Evolutionary conservation across 495 filamentous ascomycete genomes (phyloP).

Genomic region (Elaphomyces granulatus): DNA sequence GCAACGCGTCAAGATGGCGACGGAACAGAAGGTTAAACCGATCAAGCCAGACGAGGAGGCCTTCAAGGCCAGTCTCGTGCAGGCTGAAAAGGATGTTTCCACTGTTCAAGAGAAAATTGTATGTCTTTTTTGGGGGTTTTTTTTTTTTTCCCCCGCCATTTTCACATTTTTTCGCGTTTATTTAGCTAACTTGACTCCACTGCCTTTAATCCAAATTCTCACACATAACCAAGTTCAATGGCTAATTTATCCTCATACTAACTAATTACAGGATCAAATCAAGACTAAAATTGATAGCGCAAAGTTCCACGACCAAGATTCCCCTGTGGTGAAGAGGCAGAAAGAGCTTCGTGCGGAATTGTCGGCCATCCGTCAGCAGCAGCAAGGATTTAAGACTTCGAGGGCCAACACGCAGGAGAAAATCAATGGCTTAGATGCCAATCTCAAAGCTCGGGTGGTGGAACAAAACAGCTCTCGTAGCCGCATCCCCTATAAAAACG

Average conservation of each 20-base stretch:
- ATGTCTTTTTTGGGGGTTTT: constrained; percentile 21
- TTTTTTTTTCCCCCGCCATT: background rate
- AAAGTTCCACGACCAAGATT: constrained; percentile 60
- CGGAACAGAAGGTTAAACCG: constrained; percentile 34
- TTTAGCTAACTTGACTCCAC: constrained; percentile 6
- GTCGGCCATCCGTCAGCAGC: constrained; percentile 58
- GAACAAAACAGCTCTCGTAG: constrained; percentile 72
- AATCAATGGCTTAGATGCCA: constrained; percentile 71
- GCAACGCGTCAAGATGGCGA: too few species aligned
- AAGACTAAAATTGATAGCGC: constrained; percentile 73
- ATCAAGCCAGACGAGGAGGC: constrained; percentile 41
- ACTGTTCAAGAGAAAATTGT: constrained; percentile 63
- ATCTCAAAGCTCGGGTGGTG: constrained; percentile 61
- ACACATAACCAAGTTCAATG: background rate
- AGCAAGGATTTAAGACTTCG: constrained; percentile 67
- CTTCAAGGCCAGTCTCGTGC: constrained; percentile 49
- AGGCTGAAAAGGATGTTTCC: constrained; percentile 71
- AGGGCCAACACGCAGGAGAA: constrained; percentile 64
- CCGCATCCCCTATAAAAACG: constrained; percentile 66
- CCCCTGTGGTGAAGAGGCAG: constrained; percentile 57
- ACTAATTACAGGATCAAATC: constrained; percentile 51
- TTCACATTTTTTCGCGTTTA: background rate
- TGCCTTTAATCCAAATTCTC: background rate
- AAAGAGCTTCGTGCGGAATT: constrained; percentile 66
- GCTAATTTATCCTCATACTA: background rate